Conservation (phyloP, 257 asterid genomes). For the Solanum rostratum region DNA sequence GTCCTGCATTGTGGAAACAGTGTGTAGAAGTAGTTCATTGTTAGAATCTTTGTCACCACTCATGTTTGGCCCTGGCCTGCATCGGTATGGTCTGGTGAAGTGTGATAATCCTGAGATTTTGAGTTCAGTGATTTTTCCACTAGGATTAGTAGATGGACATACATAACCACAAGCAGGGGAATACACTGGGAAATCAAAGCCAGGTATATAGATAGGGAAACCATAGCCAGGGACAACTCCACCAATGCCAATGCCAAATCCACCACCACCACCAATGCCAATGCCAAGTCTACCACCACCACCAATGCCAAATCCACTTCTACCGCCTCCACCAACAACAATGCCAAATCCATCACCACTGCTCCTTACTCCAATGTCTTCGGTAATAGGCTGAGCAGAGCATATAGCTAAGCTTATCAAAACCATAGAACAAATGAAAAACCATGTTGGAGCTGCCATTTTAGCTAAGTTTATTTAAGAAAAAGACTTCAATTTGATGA, state of each 20-base stretch:
- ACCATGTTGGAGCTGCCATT: constrained; percentile 6
- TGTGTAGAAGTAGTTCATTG: not conserved
- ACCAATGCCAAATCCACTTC: not conserved
- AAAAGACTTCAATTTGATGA: not conserved
- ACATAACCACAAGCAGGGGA: not conserved
- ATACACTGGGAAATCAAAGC: not conserved
- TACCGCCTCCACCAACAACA: not conserved
- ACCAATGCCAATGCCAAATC: not conserved
- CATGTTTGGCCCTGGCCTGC: not conserved
- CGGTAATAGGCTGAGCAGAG: not conserved
- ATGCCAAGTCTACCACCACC: not conserved
- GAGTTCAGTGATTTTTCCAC: not conserved
- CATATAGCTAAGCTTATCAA: constrained; percentile 2
- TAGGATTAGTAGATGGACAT: not conserved
- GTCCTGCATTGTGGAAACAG: not conserved
- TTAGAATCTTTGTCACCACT: not conserved
- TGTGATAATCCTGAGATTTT: not conserved
- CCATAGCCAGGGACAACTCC: not conserved
- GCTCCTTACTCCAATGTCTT: not conserved
- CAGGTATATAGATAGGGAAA: not conserved
- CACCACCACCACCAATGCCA: not conserved
- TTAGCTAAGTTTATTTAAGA: not conserved
- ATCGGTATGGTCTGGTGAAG: not conserved
- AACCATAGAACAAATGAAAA: not conserved
- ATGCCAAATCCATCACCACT: not conserved